phyloP scores from a whole-genome alignment of 2,329 filamentous ascomycete genomes.

The Xylaria arbuscula region DNA sequence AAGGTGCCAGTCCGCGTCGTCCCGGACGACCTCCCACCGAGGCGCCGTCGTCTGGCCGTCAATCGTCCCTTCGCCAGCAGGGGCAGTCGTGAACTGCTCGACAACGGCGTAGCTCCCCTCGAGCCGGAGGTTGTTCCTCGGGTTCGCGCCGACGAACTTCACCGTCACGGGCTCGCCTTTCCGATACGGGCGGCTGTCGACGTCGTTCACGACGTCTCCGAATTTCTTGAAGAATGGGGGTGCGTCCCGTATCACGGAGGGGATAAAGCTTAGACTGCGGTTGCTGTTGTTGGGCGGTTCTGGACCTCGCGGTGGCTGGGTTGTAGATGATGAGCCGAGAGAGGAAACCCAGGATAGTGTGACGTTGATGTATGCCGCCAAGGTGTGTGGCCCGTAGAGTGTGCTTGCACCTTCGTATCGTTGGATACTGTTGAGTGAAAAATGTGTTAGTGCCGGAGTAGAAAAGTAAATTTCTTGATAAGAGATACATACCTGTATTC shows the following conservation, averaged over 20 bases:
- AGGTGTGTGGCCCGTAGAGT: conserved; percentile 83
- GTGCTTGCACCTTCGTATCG: conserved; percentile 93
- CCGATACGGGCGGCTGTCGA: conserved; percentile 59
- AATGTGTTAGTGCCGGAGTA: conserved; percentile 38
- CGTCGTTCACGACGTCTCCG: conserved; percentile 71
- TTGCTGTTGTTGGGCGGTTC: conserved; percentile 82
- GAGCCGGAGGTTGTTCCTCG: conserved; percentile 83
- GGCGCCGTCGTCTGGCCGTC: background rate
- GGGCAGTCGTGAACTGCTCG: conserved; percentile 65
- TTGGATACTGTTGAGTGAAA: conserved; percentile 68
- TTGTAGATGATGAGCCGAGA: conserved; percentile 62
- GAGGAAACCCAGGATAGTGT: conserved; percentile 77
- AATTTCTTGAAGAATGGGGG: conserved; percentile 73
- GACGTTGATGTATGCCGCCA: conserved; percentile 88
- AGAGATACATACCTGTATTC: conserved; percentile 68
- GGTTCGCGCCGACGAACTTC: conserved; percentile 86
- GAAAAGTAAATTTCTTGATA: background rate
- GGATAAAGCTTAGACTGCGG: conserved; percentile 80
- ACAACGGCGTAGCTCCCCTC: conserved; percentile 82
- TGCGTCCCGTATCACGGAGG: conserved; percentile 78
- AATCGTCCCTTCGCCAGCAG: background rate
- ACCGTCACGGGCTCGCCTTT: conserved; percentile 71
- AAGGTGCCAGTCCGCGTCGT: conserved; percentile 84
- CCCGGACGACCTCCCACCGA: conserved; percentile 74
- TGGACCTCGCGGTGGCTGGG: conserved; percentile 60